Evolutionary conservation across 495 filamentous ascomycete genomes (phyloP), one percentile per base, ranked within the genome.

Genomic region (Apodospora peruviana): DNA sequence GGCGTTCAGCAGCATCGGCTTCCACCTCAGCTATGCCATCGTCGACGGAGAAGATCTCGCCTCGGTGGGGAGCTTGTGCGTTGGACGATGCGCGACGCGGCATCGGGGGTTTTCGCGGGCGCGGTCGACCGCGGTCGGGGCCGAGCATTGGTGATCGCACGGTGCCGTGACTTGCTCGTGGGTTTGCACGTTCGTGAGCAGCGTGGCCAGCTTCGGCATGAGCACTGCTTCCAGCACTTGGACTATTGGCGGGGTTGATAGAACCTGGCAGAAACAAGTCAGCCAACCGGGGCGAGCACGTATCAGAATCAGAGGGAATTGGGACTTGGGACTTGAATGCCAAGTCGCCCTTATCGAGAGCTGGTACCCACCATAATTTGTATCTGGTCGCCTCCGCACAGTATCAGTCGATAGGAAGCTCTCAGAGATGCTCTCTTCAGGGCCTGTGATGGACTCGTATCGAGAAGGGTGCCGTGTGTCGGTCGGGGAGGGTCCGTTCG

Each of bases 21-120:
- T 93, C 87, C 21, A 96, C 82, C 66, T 99, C 93, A 40, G 80
- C 75, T 19, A 84, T 77, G 63, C 87, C 90, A 65, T 99, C 93
- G 57, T 99, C 93, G 18, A 88, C 90, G 8, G 91, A 96, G 66
- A 96, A 99, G 52, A 88, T 81, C 61, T 89, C 88, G 12, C 90
- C 86, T 52, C 85, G 84, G 55, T 91, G 82, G 16, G 88, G 90
- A 14, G 78, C 75, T 49, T 81, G 76, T 8, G 82, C 75, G 56
- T 82, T 85, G n/a, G 85, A 86, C 23, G 89, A 88, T 52, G 82
- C 74, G 40, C 87, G 79, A 44, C 87, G 85, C 37, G 79, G 60
- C 66, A 90, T 78, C 19, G 76, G 60, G 11, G 87, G 88, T 61
- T 88, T 90, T 58, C 81, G 83, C n/a, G 81, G 73, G 51, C 75